phyloP scores from a whole-genome alignment of 495 filamentous ascomycete genomes.

The Xylaria nigripes region DNA sequence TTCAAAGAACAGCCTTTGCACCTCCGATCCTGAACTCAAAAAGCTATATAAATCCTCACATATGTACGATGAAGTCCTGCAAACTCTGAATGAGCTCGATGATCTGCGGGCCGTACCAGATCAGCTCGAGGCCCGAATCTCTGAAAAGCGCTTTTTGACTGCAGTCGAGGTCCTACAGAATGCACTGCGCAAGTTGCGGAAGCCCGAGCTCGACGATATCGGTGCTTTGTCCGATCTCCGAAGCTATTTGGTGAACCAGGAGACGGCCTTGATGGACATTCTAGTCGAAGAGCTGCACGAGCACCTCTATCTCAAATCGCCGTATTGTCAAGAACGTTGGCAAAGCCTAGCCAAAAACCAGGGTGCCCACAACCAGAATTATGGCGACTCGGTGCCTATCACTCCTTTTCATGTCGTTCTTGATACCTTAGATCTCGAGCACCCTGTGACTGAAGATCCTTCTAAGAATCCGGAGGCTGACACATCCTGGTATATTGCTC shows the following conservation, averaged over 20 bases:
- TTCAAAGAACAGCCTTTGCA: slow-evolving; percentile 72
- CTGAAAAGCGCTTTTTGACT: slow-evolving; percentile 88
- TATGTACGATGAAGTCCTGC: slow-evolving; percentile 84
- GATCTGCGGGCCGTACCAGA: slow-evolving; percentile 87
- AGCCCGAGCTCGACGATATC: slow-evolving; percentile 84
- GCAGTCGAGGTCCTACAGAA: slow-evolving; percentile 89
- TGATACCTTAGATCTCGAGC: slow-evolving; percentile 60
- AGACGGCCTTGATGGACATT: slow-evolving; percentile 84
- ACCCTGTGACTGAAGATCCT: slow-evolving; percentile 70
- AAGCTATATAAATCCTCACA: slow-evolving; percentile 76
- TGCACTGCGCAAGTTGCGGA: slow-evolving; percentile 70
- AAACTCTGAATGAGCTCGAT: slow-evolving; percentile 74
- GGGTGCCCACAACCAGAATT: slow-evolving; percentile 34
- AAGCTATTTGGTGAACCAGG: slow-evolving; percentile 86
- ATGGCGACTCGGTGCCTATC: slow-evolving; percentile 38
- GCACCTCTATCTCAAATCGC: slow-evolving; percentile 93
- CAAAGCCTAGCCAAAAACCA: slow-evolving; percentile 56
- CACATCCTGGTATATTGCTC: slow-evolving; percentile 83
- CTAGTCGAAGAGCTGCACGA: slow-evolving; percentile 94
- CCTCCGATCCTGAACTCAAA: slow-evolving; percentile 86
- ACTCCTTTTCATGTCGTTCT: slow-evolving; percentile 68
- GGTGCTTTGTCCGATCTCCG: slow-evolving; percentile 80
- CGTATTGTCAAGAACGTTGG: slow-evolving; percentile 93
- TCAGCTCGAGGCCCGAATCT: slow-evolving; percentile 84
- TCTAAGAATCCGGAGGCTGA: slow-evolving; percentile 91